Base-by-base conservation (phyloP, 139 green algal genomes). In the Asterochloris sp. region DNA sequence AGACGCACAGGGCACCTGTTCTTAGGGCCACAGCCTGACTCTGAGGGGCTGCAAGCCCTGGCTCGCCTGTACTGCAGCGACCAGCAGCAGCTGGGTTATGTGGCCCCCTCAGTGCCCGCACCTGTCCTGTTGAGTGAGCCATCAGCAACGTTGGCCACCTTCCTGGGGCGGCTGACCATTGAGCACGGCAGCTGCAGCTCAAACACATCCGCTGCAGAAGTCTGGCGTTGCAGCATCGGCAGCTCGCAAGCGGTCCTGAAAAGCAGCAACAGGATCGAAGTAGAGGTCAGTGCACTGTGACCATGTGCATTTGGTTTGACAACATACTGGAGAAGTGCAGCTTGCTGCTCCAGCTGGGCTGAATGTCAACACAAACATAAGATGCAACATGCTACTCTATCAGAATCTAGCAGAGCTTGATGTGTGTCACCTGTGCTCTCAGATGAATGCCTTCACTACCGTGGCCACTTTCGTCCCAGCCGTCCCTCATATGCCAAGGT, bases 51-150 rank as follows among this genome's bases (percentile, higher is more conserved):
- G 60, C 73, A 78, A 78, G 73, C 73, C 2, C 73, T 78, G 60
- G 73, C 61, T 17, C 73, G 73, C 62, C 73, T 78, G 60, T 62
- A 78, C 12, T 62, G 61, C 73, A 78, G 73, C 61, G 61, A 78
- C 27, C 26, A 28, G 61, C 73, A 78, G 27, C 73, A 38, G 60
- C 73, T 78, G 27, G 73, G 73, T 26, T 78, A 78, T 78, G 73
- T 78, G 28, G n/a, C 61, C 62, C 26, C 73, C 60, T 28, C 73
- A 78, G 60, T 62, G 73, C 73, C 73, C 6, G 38, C 4, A 6
- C 38, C 38, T 54, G 38, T 54, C 4, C 4, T 2, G 38, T 6
- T 54, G 38, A 6, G 4, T 54, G 4, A 2, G 60, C 28, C 28
- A 62, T 38, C 28, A 62, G 27, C 23, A 62, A 38, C 27, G 26